Percentiles rank a stretch among this genome's conserved stretches.
Evolutionary conservation across 495 filamentous ascomycete species (phyloP).

Genomic region (Podospora appendiculata): DNA sequence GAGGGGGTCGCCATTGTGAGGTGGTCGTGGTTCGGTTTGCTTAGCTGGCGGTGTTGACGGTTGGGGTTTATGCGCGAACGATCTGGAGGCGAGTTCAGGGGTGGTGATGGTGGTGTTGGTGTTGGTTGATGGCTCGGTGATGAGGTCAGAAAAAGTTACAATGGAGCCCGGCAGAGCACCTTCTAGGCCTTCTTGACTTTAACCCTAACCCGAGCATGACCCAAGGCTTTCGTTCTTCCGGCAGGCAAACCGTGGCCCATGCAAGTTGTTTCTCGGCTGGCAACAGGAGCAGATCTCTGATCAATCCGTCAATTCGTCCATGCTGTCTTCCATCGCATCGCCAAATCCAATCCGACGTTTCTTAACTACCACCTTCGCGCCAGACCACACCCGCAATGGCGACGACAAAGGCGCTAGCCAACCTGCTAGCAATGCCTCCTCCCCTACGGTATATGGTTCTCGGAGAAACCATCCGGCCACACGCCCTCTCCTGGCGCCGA

Average conservation of each 20-base stretch:
- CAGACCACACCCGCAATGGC: background rate
- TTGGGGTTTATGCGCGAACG: background rate
- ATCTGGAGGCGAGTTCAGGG: too few species aligned
- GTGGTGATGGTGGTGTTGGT: background rate
- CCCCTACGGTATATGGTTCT: conserved; percentile 7
- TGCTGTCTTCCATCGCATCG: too few species aligned
- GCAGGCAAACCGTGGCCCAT: background rate
- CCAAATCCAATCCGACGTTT: too few species aligned
- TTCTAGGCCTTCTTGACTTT: too few species aligned
- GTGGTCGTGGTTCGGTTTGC: background rate
- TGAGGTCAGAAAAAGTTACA: background rate
- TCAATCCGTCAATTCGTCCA: too few species aligned
- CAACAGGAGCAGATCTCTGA: background rate
- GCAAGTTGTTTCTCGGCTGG: background rate
- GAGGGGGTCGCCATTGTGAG: background rate
- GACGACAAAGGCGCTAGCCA: background rate
- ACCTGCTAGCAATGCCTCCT: conserved; percentile 10
- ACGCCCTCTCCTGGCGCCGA: too few species aligned
- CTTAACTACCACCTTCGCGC: too few species aligned
- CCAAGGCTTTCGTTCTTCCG: background rate
- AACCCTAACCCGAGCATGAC: conserved; percentile 12
- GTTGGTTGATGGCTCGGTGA: too few species aligned
- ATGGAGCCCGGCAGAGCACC: too few species aligned
- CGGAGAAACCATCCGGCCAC: background rate
- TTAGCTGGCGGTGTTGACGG: background rate